Conservation (phyloP, 2,329 filamentous ascomycete genomes). For the Dothideomycetes sp. region DNA sequence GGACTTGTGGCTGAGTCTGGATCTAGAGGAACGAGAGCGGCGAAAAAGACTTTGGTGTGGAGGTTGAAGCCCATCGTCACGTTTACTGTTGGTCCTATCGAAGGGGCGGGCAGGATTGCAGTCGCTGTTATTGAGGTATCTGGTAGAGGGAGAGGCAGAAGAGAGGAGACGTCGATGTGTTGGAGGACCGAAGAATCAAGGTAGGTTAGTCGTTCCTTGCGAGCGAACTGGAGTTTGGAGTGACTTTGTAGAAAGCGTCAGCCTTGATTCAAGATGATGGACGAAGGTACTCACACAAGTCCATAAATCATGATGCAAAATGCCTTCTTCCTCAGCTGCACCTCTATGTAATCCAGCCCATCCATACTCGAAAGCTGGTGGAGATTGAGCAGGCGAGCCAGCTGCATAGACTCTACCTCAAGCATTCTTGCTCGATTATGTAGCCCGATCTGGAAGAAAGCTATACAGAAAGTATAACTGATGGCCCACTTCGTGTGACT, state of each 20-base stretch:
- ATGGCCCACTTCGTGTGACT: constrained; percentile 4
- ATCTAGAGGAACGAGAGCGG: not conserved
- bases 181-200: constrained; percentile 1
- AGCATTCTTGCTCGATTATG: constrained; percentile 2
- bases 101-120: not conserved
- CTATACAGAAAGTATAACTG: not conserved
- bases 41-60: not conserved
- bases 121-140: constrained; percentile 3
- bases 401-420: not conserved
- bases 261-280: too few relatives aligned
- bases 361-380: not conserved
- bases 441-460: not conserved
- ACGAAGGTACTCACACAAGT: not conserved
- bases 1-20: not conserved
- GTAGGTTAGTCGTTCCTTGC: not conserved
- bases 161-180: not conserved
- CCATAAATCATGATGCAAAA: constrained; percentile 4
- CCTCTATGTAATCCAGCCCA: not conserved
- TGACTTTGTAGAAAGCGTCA: not conserved
- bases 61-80: not conserved
- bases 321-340: constrained; percentile 3
- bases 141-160: not conserved
- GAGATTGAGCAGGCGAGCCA: not conserved
- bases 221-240: not conserved
- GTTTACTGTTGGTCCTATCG: not conserved